Base-by-base conservation (phyloP, 345 rosid species). In the Gossypium thurberi region DNA sequence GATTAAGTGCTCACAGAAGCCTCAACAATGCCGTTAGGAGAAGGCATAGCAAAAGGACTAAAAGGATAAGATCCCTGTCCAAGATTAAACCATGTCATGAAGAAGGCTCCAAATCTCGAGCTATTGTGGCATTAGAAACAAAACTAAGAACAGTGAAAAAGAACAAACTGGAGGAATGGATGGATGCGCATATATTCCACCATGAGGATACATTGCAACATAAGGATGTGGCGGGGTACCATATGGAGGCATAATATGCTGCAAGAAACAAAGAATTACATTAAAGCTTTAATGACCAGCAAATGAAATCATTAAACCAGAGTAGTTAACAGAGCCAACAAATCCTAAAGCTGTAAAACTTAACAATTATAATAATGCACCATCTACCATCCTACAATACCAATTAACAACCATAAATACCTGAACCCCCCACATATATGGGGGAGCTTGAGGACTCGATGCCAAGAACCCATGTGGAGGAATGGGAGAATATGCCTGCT, bases 391-490 rank as follows among this genome's bases (percentile, higher is more conserved):
- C 57, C 8, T n/a, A 46, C 4, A 25, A 37, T n/a, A 76, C 17
- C 50, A 44, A 50, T 44, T 21, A 17, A 66, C 51, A 68, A 71
- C 73, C 63, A 13, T 59, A 69, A 37, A 67, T 85, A 95, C 99
- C 98, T 94, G 99, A 77, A 94, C 99, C 4, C 99, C 98, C 99
- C 99, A 94, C 98, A 94, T 92, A 75, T 94, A 94, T 69, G 98
- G 98, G 73, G 85, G 98, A 79, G 97, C 90, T 83, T 94, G 98
- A 74, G 98, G 98, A 83, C 89, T 94, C 76, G 98, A 89, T 74
- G 98, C 95, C 86, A 94, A 75, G 85, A 85, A 94, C 26, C 98
- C 97, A 84, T 88, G 98, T 12, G 97, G 97, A 53, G 95, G 97
- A 74, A 94, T 85, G 64, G 92, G 95, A 77, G 97, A 89, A 86